Percentiles rank a stretch among this genome's conserved stretches.
Conservation (phyloP, 371 early-diverging fungal species). For the Capniomyces stellatus region DNA sequence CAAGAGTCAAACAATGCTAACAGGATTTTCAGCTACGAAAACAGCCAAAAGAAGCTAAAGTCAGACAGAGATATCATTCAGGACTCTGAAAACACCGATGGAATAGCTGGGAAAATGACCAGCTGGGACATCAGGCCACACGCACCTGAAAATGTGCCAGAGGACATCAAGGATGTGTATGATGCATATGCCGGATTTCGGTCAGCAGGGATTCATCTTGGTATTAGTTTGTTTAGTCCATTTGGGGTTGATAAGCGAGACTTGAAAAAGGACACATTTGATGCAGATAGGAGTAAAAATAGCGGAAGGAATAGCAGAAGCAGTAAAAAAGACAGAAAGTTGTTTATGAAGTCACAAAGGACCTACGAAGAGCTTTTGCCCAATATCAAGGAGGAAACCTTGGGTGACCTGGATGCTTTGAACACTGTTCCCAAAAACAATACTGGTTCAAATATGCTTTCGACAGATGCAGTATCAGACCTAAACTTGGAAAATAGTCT, state of each 20-base stretch:
- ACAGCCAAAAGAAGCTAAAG: constrained; percentile 5
- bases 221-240: constrained; percentile 23
- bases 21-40: not conserved
- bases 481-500: too few species aligned
- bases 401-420: too few species aligned
- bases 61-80: constrained; percentile 6
- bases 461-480: too few species aligned
- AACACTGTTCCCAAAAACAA: too few species aligned
- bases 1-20: constrained; percentile 1
- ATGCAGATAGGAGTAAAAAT: not conserved
- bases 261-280: not conserved
- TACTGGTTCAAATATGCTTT: too few species aligned
- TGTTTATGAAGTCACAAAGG: too few species aligned
- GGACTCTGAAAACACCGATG: not conserved
- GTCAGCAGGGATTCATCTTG: constrained; percentile 20
- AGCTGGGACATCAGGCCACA: constrained; percentile 26
- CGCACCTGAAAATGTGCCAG: constrained; percentile 15
- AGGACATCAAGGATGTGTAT: constrained; percentile 5
- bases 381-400: too few species aligned
- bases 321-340: too few species aligned
- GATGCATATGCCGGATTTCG: constrained; percentile 25
- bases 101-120: not conserved
- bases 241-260: constrained; percentile 4
- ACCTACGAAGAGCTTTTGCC: too few species aligned
- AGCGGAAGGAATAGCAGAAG: not conserved